Evolutionary conservation across 2,329 filamentous ascomycete species (phyloP).

Genomic region (Aspergillus sp.): DNA sequence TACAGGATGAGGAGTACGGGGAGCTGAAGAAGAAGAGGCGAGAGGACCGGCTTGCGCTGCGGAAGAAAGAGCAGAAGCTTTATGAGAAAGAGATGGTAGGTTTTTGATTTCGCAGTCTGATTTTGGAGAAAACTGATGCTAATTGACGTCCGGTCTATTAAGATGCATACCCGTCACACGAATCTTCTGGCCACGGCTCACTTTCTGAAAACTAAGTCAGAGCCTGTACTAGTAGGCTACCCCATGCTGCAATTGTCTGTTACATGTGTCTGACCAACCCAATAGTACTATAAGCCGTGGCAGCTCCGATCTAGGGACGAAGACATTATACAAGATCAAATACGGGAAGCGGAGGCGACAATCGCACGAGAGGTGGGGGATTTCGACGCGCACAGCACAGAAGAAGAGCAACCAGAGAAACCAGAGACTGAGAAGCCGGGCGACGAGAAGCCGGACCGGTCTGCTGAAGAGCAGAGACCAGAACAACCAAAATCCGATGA

Average conservation of each 20-base stretch:
- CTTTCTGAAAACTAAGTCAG: constrained; percentile 69
- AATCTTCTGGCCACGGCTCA: constrained; percentile 71
- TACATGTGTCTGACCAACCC: not conserved
- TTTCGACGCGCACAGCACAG: constrained; percentile 54
- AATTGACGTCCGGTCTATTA: not conserved
- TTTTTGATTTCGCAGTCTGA: constrained; percentile 17
- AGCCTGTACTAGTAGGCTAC: constrained; percentile 69
- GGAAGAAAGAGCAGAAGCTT: constrained; percentile 68
- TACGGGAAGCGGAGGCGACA: constrained; percentile 61
- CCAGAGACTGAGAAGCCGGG: constrained; percentile 7
- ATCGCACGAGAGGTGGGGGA: constrained; percentile 66
- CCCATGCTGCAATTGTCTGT: not conserved
- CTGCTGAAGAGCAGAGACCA: constrained; percentile 30
- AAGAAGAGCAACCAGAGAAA: constrained; percentile 21
- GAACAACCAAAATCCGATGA: constrained; percentile 21
- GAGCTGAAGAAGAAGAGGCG: constrained; percentile 65
- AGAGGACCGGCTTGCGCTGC: constrained; percentile 59
- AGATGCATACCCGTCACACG: constrained; percentile 75
- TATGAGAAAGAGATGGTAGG: constrained; percentile 77
- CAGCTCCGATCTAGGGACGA: constrained; percentile 69
- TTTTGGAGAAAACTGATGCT: not conserved
- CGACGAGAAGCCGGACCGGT: constrained; percentile 11
- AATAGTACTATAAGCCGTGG: constrained; percentile 84
- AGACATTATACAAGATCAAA: constrained; percentile 68
- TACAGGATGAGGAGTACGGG: constrained; percentile 71